Conservation (phyloP, 768 basidiomycete genomes). For the Agrocybe praecox region DNA sequence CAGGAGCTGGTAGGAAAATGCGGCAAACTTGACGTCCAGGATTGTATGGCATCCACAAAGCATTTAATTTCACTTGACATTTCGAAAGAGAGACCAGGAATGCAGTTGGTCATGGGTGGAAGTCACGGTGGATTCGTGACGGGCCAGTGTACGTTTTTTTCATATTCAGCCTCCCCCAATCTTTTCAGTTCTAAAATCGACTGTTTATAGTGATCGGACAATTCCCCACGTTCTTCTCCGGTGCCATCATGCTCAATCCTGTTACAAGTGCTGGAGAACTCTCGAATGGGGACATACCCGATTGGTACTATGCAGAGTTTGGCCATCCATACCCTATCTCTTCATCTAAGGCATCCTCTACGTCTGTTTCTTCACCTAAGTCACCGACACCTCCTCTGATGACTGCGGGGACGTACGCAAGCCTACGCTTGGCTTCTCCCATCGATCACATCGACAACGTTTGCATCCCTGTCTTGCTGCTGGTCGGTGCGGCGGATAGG, state of each 20-base stretch:
- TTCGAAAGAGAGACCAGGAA: constrained; percentile 48
- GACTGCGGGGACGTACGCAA: constrained; percentile 43
- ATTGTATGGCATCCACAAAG: constrained; percentile 57
- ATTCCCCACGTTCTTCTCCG: constrained; percentile 61
- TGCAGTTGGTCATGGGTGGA: constrained; percentile 62
- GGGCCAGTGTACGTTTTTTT: constrained; percentile 51
- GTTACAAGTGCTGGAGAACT: constrained; percentile 65
- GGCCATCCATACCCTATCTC: constrained; percentile 43
- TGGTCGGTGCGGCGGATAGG: constrained; percentile 62
- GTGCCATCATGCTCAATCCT: constrained; percentile 67
- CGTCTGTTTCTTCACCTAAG: constrained; percentile 3
- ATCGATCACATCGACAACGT: constrained; percentile 55
- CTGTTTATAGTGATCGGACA: constrained; percentile 57
- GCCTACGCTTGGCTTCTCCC: constrained; percentile 55
- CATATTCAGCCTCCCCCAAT: not conserved
- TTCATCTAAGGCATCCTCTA: constrained; percentile 24
- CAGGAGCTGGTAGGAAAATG: constrained; percentile 57
- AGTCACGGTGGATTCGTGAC: constrained; percentile 73
- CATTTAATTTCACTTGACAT: constrained; percentile 54
- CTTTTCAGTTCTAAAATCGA: not conserved
- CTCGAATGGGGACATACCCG: constrained; percentile 63
- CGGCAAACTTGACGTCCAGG: constrained; percentile 66
- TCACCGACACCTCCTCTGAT: constrained; percentile 33
- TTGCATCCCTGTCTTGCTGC: constrained; percentile 52
- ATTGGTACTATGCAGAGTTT: constrained; percentile 62